Evolutionary conservation across 1,284 basidiomycete species (phyloP).

Genomic region (Cutaneotrichosporon arboriforme): DNA sequence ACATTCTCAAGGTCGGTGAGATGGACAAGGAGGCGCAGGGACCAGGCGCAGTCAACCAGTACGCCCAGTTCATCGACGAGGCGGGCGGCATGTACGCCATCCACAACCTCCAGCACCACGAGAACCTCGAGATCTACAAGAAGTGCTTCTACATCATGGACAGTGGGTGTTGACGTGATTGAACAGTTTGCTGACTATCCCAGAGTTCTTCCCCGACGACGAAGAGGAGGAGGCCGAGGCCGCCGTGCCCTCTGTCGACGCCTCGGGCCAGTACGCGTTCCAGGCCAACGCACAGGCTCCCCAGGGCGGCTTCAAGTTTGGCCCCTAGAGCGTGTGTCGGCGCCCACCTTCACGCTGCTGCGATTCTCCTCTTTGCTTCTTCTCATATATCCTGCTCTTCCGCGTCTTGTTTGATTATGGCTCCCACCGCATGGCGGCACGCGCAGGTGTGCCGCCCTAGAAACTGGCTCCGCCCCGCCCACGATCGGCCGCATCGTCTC

Average conservation of each 20-base stretch:
- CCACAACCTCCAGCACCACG: constrained; percentile 98
- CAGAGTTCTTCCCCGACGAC: constrained; percentile 48
- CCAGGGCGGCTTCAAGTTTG: constrained; percentile 92
- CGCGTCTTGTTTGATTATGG: background rate
- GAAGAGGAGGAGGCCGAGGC: constrained; percentile 57
- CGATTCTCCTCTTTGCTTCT: background rate
- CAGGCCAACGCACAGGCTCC: constrained; percentile 66
- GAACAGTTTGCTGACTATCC: background rate
- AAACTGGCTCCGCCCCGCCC: background rate
- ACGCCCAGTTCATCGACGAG: constrained; percentile 92
- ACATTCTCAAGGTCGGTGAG: constrained; percentile 97
- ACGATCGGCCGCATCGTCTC: constrained; percentile 8
- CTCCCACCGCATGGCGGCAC: constrained; percentile 9
- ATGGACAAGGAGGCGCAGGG: constrained; percentile 83
- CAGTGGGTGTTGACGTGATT: constrained; percentile 49
- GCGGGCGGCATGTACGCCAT: constrained; percentile 98
- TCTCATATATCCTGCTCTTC: background rate
- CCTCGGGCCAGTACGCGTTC: constrained; percentile 79
- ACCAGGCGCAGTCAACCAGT: constrained; percentile 82
- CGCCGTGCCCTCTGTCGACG: constrained; percentile 75
- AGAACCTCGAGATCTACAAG: constrained; percentile 98
- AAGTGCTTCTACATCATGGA: constrained; percentile 99
- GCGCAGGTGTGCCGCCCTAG: constrained; percentile 12
- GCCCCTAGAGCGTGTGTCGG: constrained; percentile 13
- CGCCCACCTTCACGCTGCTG: background rate